phyloP scores from a whole-genome alignment of 192 early-diverging fungal species.

The Physocladia obscura region DNA sequence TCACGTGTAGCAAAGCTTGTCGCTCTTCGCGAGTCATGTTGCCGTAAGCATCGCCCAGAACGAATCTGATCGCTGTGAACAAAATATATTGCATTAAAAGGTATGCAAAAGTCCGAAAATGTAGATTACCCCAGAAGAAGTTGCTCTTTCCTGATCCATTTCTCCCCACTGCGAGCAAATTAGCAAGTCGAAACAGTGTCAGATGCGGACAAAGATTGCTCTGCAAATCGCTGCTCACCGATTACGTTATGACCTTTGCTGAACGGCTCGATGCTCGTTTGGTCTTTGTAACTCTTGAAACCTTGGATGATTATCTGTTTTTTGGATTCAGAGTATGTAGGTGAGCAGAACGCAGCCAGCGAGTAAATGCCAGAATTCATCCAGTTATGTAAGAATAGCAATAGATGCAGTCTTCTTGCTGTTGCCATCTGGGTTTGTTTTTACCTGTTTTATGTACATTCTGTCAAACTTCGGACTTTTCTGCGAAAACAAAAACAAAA shows the following conservation, averaged over 20 bases:
- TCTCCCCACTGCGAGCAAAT: constrained; percentile 68
- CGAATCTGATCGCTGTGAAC: constrained; percentile 84
- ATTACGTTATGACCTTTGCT: constrained; percentile 93
- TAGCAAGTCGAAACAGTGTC: not conserved
- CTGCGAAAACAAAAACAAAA: too few species aligned
- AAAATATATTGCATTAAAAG: too few species aligned
- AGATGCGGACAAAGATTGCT: not conserved
- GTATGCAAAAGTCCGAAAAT: too few species aligned
- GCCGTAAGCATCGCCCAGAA: constrained; percentile 92
- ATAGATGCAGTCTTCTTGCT: too few species aligned
- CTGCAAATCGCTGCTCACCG: constrained; percentile 53
- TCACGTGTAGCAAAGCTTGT: constrained; percentile 86
- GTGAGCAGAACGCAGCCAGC: not conserved
- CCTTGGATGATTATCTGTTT: constrained; percentile 90
- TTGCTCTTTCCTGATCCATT: constrained; percentile 98
- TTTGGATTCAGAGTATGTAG: too few species aligned
- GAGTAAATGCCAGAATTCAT: too few species aligned
- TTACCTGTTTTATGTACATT: too few species aligned
- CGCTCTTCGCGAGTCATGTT: constrained; percentile 91
- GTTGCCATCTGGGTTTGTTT: too few species aligned
- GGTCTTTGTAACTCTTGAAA: constrained; percentile 99
- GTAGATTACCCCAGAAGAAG: constrained; percentile 93
- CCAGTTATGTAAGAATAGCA: too few species aligned
- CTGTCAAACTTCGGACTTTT: too few species aligned
- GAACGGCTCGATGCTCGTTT: constrained; percentile 89